These are phyloP conservation scores for Podaxis sp. DNA, from an alignment of 768 basidiomycete genomes.

Conservation along the genomic window DNA sequence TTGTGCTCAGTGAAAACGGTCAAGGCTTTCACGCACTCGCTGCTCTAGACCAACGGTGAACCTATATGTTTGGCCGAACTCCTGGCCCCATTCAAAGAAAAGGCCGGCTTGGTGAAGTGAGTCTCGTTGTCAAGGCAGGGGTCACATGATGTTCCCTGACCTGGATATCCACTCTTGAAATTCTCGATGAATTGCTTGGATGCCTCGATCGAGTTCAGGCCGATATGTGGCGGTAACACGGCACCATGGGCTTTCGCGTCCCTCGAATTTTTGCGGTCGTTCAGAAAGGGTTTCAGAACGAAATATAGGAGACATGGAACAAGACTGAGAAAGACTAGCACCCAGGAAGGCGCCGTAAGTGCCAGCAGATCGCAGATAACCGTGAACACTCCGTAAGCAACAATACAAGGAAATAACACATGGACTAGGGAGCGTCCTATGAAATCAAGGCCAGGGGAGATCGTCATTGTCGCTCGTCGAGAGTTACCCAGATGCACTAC, in stretches of 20 bases:
- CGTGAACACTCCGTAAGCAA: not conserved
- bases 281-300: not conserved
- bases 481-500: not conserved
- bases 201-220: slow-evolving; percentile 22
- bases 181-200: slow-evolving; percentile 18
- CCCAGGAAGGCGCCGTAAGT: not conserved
- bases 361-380: not conserved
- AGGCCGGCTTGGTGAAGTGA: not conserved
- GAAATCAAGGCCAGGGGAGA: slow-evolving; percentile 4
- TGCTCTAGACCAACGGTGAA: slow-evolving; percentile 24
- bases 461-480: not conserved
- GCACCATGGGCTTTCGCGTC: slow-evolving; percentile 29
- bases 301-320: not conserved
- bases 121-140: not conserved
- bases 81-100: slow-evolving; percentile 14
- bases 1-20: not conserved
- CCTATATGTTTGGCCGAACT: slow-evolving; percentile 16
- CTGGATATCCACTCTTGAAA: slow-evolving; percentile 28
- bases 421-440: not conserved
- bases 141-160: slow-evolving; percentile 15
- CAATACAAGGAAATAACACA: not conserved
- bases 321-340: not conserved
- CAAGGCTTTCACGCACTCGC: slow-evolving; percentile 16
- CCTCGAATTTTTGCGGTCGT: slow-evolving; percentile 7
- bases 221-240: slow-evolving; percentile 26